Evolutionary conservation across 2,329 filamentous ascomycete genomes (phyloP), one percentile per base, ranked within the genome.

Genomic region (Colletotrichum lupini): DNA sequence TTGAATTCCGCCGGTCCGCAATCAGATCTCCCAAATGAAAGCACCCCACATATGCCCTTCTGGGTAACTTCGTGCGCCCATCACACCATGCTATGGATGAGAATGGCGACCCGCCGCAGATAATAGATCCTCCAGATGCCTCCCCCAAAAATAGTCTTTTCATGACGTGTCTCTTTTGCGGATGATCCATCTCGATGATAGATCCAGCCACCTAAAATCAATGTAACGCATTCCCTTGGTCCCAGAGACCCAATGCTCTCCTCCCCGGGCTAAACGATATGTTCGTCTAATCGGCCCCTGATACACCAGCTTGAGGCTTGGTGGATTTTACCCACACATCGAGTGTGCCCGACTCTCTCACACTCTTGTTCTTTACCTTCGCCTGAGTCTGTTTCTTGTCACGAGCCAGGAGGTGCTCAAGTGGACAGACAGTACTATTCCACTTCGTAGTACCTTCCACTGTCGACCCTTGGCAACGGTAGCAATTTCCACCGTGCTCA

Each of bases 361-460:
- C 24, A 14, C 22, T 57, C 63, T 53, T 53, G 60, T 67, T 71
- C 71, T 74, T 53, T 73, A 32, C 62, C 72, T 78, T 77, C 7
- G 57, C 46, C 75, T 79, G 81, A 57, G 76, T 80, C 12, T 75
- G 52, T 24, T 57, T 67, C 32, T 76, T 76, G 22, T 56, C 49
- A 53, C 74, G 81, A 55, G 81, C 76, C 19, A 86, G 76, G 6
- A 86, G 79, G n/a, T 82, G 77, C 73, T 86, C 85, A 1, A 86
- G 77, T 2, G 83, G 84, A 64, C 85, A 86, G 7, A 79, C 76
- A 1, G 79, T 88, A 19, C 90, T 83, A 4, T 90, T 85, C 92
- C 93, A 94, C 0, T 87, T 88, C 30, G 87, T 86, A 62, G 88
- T 92, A 1, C 87, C 87, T 75, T 89, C 84, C 0, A 88, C 88